phyloP scores from a whole-genome alignment of 73 alveolate species.

The Paramecium tetraurelia region DNA sequence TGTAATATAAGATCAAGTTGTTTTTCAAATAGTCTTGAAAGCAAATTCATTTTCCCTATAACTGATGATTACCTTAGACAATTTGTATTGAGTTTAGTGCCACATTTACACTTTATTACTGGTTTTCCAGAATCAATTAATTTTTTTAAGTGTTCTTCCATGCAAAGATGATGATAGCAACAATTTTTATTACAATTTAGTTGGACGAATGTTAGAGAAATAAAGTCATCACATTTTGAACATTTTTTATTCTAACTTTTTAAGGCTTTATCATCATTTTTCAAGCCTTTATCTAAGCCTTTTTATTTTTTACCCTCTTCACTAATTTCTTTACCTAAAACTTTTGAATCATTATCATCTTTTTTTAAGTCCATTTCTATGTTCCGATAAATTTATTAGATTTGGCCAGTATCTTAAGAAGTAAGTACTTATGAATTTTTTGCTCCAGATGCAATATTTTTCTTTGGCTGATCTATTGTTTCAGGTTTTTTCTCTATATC shows the following conservation, averaged over 20 bases:
- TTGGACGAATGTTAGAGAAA: background rate
- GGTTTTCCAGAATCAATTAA: background rate
- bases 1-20: background rate
- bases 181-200: background rate
- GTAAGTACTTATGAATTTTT: background rate
- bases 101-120: background rate
- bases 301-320: no score
- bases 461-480: no score
- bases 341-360: no score
- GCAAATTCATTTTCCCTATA: background rate
- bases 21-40: background rate
- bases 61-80: background rate
- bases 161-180: background rate
- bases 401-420: background rate
- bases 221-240: background rate
- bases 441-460: background rate
- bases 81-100: background rate
- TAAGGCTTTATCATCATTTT: no score
- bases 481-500: background rate
- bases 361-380: no score
- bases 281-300: no score
- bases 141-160: background rate
- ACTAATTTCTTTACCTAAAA: no score
- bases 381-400: background rate
- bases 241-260: background rate